Evolutionary conservation across 2,329 filamentous ascomycete species (phyloP).

Genomic region (Ustulina deusta): DNA sequence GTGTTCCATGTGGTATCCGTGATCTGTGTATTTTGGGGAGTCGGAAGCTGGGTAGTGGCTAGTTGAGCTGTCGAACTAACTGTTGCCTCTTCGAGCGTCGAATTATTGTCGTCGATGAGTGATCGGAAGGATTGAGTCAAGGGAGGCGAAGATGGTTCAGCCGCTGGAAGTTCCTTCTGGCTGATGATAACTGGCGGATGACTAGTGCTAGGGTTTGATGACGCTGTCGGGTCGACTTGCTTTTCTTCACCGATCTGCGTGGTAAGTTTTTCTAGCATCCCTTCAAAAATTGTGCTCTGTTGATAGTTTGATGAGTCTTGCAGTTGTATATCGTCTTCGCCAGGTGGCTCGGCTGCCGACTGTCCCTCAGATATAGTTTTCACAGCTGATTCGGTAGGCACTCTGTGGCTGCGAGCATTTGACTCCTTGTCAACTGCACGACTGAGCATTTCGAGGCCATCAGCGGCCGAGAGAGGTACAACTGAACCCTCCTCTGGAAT

Average conservation of each 20-base stretch:
- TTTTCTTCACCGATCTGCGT: slow-evolving; percentile 13
- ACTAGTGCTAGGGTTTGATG: slow-evolving; percentile 43
- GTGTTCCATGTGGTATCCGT: slow-evolving; percentile 25
- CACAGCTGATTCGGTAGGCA: slow-evolving; percentile 13
- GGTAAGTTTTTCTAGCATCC: neutral
- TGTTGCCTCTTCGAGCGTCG: slow-evolving; percentile 28
- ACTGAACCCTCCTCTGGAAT: neutral
- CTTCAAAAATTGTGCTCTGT: slow-evolving; percentile 2
- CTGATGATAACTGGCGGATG: neutral
- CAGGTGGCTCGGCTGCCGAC: neutral
- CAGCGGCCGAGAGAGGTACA: slow-evolving; percentile 43
- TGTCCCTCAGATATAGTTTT: slow-evolving; percentile 23
- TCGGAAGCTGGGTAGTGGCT: slow-evolving; percentile 42
- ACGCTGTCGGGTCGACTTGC: slow-evolving; percentile 34
- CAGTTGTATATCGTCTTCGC: slow-evolving; percentile 12
- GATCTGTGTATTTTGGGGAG: slow-evolving; percentile 44
- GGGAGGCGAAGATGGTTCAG: slow-evolving; percentile 44
- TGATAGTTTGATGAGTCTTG: slow-evolving; percentile 14
- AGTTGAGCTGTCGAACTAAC: slow-evolving; percentile 22
- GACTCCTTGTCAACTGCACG: slow-evolving; percentile 43
- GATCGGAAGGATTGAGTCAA: slow-evolving; percentile 43
- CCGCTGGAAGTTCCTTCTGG: slow-evolving; percentile 51
- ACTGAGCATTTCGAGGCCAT: slow-evolving; percentile 49
- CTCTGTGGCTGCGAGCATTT: slow-evolving; percentile 18
- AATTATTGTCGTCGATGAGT: slow-evolving; percentile 11